Base-by-base conservation (phyloP, 352 stramenopile species). In the Globisporangium emineosum region DNA sequence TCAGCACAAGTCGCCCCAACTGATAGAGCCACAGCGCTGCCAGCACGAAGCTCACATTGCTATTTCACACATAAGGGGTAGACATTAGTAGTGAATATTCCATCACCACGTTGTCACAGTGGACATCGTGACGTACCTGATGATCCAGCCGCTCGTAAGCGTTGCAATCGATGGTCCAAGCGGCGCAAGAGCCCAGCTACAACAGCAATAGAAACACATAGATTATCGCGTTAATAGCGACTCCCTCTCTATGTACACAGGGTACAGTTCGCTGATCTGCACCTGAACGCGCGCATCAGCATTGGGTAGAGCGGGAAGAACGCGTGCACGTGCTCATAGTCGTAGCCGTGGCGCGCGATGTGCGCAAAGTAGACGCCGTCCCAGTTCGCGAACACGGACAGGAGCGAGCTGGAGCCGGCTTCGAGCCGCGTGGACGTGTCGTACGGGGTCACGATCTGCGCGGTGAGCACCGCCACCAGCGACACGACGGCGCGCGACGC, bases 241-340 rank as follows among this genome's bases (percentile, higher is more conserved):
- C 10, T 8, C 2, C 21, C 1, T 37, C 7, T 8, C 17, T 21
- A 45, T n/a, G 37, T 5, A 19, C 12, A 5, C 3, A 43, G 10
- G 5, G 12, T 3, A 0, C 37, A 21, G 0, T n/a, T 6, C 15
- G 15, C 5, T 47, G 40, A 5, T 23, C 10, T 17, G 19, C 17
- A 60, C 49, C 70, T 72, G 13, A 78, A 12, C 40, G 58, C 70
- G 47, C 81, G 82, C 42, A 71, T 62, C 40, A 93, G 65, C 50
- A 91, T 58, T 42, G 88, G 74, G 49, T 90, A 93, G 32, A 95
- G 65, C 37, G 86, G 86, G 67, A 93, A 95, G 72, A 95, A 95
- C 47, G 86, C 84, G 70, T 93, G 83, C 30, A 85, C 73, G 55
- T 96, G 83, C 72, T 97, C 89, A 55, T 90, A 94, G 57, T 79